Percentiles rank a stretch among this genome's conserved stretches.
phyloP scores from a whole-genome alignment of 108 stramenopile genomes.

The Aurantiochytrium sp. region DNA sequence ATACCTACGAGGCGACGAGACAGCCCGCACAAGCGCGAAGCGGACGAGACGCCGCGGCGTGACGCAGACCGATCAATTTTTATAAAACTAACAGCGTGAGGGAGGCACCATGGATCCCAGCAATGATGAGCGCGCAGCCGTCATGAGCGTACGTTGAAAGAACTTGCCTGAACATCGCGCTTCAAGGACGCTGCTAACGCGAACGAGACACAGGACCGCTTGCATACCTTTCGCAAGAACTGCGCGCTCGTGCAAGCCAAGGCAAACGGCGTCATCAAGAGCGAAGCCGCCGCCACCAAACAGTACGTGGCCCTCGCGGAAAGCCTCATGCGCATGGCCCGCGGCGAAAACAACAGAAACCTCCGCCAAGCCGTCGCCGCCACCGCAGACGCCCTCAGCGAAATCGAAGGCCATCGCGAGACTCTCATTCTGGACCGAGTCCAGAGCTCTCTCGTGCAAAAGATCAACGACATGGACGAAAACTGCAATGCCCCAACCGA shows the following conservation, averaged over 20 bases:
- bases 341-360: neutral
- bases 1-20: no score
- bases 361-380: neutral
- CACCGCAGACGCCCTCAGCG: neutral
- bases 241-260: neutral
- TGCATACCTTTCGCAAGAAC: neutral
- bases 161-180: neutral
- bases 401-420: neutral
- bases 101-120: neutral
- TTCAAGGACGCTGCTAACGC: neutral
- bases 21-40: no score
- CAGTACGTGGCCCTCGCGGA: slow-evolving; percentile 1
- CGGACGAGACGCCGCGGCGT: no score
- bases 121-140: neutral
- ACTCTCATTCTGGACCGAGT: neutral
- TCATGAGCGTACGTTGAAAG: neutral
- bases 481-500: neutral
- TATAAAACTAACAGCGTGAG: no score
- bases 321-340: neutral
- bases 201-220: neutral
- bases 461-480: neutral
- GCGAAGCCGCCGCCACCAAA: neutral
- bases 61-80: no score
- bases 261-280: neutral
- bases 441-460: neutral